Percentiles rank a stretch among this genome's conserved stretches.
Conservation (phyloP, 2,329 filamentous ascomycete genomes). For the Phoma sp. region DNA sequence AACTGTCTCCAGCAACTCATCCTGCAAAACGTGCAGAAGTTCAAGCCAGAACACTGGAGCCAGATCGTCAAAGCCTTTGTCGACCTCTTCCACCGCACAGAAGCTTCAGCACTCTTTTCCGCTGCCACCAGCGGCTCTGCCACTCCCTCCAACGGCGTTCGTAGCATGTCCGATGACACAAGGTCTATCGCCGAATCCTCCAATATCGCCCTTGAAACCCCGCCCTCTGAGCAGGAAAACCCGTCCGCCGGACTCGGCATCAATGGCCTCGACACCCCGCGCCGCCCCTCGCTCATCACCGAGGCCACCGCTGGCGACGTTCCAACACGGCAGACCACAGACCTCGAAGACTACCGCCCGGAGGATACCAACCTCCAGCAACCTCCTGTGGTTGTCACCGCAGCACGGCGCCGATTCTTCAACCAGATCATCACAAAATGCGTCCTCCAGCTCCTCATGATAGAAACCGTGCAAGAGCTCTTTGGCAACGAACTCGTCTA, state of each 20-base stretch:
- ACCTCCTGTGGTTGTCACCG: slow-evolving; percentile 89
- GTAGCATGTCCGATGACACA: slow-evolving; percentile 51
- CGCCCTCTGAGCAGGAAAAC: slow-evolving; percentile 36
- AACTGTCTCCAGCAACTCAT: slow-evolving; percentile 98
- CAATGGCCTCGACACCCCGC: slow-evolving; percentile 47
- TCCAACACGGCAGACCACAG: slow-evolving; percentile 47
- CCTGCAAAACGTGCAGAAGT: slow-evolving; percentile 93
- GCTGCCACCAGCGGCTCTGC: slow-evolving; percentile 64
- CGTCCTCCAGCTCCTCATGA: slow-evolving; percentile 97
- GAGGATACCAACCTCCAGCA: slow-evolving; percentile 71
- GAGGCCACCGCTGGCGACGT: slow-evolving; percentile 41
- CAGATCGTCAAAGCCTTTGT: slow-evolving; percentile 97
- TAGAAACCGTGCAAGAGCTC: slow-evolving; percentile 97
- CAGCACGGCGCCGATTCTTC: slow-evolving; percentile 92
- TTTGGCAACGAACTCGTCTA: slow-evolving; percentile 98
- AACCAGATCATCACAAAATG: slow-evolving; percentile 99
- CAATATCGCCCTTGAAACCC: slow-evolving; percentile 44
- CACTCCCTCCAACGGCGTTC: slow-evolving; percentile 58
- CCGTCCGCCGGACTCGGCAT: slow-evolving; percentile 53
- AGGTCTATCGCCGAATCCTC: slow-evolving; percentile 45
- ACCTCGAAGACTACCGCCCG: slow-evolving; percentile 87
- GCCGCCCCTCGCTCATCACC: slow-evolving; percentile 40
- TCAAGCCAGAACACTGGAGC: slow-evolving; percentile 84
- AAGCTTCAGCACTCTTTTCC: slow-evolving; percentile 93
- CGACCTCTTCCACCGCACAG: slow-evolving; percentile 91